Percentiles rank a stretch among this genome's conserved stretches.
Conservation (phyloP, 768 basidiomycete species). For the Phlebiopsis flavidoalba region DNA sequence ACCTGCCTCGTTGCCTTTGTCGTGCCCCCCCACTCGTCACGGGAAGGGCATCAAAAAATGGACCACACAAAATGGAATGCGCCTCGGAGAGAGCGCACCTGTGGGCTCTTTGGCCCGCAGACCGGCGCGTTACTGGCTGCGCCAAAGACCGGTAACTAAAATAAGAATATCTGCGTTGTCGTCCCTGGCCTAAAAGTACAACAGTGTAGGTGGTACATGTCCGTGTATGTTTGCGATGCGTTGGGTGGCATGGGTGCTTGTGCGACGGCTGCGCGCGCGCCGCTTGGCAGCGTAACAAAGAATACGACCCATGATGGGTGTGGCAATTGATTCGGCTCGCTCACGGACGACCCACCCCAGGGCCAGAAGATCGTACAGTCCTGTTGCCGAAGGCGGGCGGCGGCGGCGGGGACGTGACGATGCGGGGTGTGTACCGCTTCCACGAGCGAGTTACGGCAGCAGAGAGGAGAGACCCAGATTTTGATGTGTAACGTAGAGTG, state of each 20-base stretch:
- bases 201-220: background rate
- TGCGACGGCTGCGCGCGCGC: background rate
- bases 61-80: background rate
- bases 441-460: background rate
- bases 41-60: background rate
- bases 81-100: too few species aligned
- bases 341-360: constrained; percentile 15
- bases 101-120: too few species aligned
- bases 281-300: background rate
- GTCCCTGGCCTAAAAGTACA: background rate
- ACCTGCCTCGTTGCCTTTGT: constrained; percentile 10
- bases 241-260: too few species aligned
- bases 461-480: background rate
- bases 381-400: constrained; percentile 14
- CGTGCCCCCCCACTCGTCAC: background rate
- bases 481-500: background rate
- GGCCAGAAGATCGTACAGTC: constrained; percentile 32
- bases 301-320: background rate
- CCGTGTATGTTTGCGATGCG: too few species aligned
- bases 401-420: background rate
- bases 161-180: background rate
- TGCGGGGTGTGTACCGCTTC: background rate
- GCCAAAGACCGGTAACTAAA: constrained; percentile 5
- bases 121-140: constrained; percentile 7
- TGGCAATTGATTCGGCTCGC: background rate